These are phyloP conservation scores for Volvox carteri DNA, from an alignment of 163 green algal genomes.

Conservation along the genomic window DNA sequence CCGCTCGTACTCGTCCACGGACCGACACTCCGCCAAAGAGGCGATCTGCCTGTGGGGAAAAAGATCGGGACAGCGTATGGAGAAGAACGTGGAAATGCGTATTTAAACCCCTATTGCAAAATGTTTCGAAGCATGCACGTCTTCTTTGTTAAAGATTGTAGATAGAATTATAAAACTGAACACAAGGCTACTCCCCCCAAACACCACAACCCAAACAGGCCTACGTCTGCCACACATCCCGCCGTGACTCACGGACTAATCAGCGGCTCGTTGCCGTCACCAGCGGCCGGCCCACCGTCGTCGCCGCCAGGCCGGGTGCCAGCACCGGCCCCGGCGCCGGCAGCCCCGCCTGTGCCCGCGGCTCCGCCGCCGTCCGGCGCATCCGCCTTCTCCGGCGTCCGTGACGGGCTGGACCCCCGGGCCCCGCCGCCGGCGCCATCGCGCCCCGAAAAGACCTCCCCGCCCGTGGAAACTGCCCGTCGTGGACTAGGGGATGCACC, in stretches of 20 bases:
- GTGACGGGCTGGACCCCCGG: background rate
- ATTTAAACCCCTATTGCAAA: no score
- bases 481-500: background rate
- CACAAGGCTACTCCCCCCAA: no score
- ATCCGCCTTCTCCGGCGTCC: background rate
- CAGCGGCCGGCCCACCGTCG: background rate
- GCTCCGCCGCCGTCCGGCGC: background rate
- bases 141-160: no score
- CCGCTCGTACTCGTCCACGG: slow-evolving; percentile 93
- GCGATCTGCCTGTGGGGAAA: slow-evolving; percentile 57
- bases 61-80: background rate
- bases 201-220: no score
- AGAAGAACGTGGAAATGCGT: no score
- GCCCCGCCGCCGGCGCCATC: background rate
- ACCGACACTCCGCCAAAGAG: slow-evolving; percentile 88
- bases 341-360: background rate
- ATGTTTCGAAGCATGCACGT: no score
- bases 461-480: background rate
- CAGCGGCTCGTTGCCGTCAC: slow-evolving; percentile 19
- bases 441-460: slow-evolving; percentile 8
- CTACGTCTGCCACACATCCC: no score
- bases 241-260: slow-evolving; percentile 29
- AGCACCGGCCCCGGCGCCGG: background rate
- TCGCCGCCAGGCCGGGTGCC: background rate
- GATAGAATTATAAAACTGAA: no score